These are phyloP conservation scores for Aspergillus coremiiformis DNA, from an alignment of 495 filamentous ascomycete genomes.

Conservation along the genomic window DNA sequence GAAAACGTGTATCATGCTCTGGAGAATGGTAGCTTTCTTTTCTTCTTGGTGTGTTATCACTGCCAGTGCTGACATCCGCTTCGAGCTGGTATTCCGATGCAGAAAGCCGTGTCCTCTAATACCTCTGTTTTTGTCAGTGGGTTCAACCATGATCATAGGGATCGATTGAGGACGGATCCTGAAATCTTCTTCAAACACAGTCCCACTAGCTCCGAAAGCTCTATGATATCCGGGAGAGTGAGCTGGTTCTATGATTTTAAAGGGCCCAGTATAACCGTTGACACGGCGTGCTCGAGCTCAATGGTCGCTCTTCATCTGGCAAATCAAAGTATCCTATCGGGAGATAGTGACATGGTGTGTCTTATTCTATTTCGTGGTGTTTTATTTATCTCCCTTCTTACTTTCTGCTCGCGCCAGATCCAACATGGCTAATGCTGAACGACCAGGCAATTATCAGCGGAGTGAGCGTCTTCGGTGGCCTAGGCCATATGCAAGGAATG, in stretches of 20 bases:
- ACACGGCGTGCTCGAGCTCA: constrained; percentile 32
- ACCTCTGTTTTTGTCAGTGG: constrained; percentile 11
- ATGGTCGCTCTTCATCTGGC: constrained; percentile 32
- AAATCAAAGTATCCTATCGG: constrained; percentile 27
- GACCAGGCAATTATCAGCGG: constrained; percentile 25
- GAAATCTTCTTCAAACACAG: not conserved
- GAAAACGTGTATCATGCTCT: constrained; percentile 15
- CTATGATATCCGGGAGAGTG: constrained; percentile 23
- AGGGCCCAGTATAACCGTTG: constrained; percentile 16
- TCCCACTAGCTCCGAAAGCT: not conserved
- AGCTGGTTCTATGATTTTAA: constrained; percentile 24
- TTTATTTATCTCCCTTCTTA: not conserved
- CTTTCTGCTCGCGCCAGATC: not conserved
- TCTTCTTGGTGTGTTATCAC: no score
- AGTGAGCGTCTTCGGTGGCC: constrained; percentile 22
- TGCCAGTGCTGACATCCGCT: no score
- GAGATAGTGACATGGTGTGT: constrained; percentile 24
- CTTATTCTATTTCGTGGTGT: no score
- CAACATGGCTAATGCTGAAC: not conserved
- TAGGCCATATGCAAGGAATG: constrained; percentile 13
- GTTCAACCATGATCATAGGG: constrained; percentile 12
- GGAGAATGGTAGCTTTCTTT: no score
- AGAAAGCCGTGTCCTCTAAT: constrained; percentile 1
- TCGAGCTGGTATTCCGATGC: constrained; percentile 7
- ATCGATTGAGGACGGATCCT: constrained; percentile 1